Conservation (phyloP, 225 moss, liverwort and hornwort genomes). For the Marchantia paleacea region DNA sequence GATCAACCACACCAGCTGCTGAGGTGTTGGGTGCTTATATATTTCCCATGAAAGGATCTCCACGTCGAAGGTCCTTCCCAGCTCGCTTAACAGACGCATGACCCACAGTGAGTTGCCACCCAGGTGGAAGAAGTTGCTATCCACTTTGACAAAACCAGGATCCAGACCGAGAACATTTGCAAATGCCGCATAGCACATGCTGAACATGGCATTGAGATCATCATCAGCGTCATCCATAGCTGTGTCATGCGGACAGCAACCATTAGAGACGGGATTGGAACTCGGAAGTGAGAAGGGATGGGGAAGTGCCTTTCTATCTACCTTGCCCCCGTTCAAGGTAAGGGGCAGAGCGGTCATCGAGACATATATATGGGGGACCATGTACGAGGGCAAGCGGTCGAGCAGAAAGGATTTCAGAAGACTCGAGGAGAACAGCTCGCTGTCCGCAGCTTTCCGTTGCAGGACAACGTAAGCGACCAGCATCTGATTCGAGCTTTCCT, state of each 20-base stretch:
- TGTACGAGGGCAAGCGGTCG: constrained; percentile 34
- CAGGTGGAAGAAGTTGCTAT: constrained; percentile 1
- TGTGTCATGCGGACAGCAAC: not conserved
- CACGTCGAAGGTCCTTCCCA: not conserved
- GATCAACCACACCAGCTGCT: not conserved
- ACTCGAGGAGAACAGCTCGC: not conserved
- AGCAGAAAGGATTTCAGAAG: constrained; percentile 44
- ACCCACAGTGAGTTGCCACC: constrained; percentile 4
- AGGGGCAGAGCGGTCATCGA: constrained; percentile 40
- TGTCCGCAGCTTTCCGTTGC: not conserved
- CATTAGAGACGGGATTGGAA: not conserved
- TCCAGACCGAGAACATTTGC: not conserved
- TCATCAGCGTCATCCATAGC: not conserved
- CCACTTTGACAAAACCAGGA: not conserved
- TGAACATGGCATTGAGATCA: not conserved
- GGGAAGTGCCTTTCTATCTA: constrained; percentile 36
- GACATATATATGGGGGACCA: constrained; percentile 45
- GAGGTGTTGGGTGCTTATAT: constrained; percentile 7
- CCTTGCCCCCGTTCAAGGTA: constrained; percentile 42
- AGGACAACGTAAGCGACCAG: constrained; percentile 48
- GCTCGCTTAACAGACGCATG: not conserved
- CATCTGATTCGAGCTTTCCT: constrained; percentile 18
- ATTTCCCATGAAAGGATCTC: not conserved
- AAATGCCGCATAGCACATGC: not conserved
- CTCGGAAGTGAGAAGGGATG: constrained; percentile 16